Evolutionary conservation across 495 filamentous ascomycete species (phyloP), one percentile per base, ranked within the genome.

Genomic region (Staphylotrichum tortipilum): DNA sequence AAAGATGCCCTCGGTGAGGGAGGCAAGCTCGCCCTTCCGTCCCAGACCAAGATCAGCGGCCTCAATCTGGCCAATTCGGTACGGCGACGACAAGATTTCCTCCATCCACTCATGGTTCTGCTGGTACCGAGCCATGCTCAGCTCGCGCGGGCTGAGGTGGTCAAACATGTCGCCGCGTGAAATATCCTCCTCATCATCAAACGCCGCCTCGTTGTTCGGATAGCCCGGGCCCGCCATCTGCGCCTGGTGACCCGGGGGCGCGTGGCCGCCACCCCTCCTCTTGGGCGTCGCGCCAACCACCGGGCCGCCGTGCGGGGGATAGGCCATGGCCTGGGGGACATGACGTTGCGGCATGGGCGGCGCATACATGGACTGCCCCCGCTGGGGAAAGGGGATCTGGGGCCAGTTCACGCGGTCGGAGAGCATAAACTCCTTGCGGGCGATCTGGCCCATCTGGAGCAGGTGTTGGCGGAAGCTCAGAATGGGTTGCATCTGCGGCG

Each of bases 81-180:
- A 95, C 0, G 89, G 87, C 0, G 89, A 95, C 2, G 83, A 84
- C 38, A 95, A 75, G n/a, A 98, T 81, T 67, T 98, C 90, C 59
- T 95, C 92, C 86, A 97, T 94, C 92, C 90, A 96, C 65, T 95
- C 89, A 56, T 97, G 92, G 59, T 98, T 92, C 58, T 95, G 92
- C 53, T 81, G 83, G 61, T 94, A 98, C 39, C 92, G 75, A 57
- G 80, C 78, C 53, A 82, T 71, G 57, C 87, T 91, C 55, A 97
- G 82, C 50, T 97, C 92, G 7, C 89, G 82, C 15, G 90, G 89
- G 0, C 84, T 90, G 30, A 94, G 69, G 42, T 88, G 76, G 58
- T 98, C 92, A 59, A 98, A 83, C 58, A 86, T 74, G 59, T 98
- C 92, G 14, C 89, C 89, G 2, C 83, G 76, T 4, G 83, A 82